A percentile compares a stretch with the other conserved stretches of the same genome.
phyloP scores from a whole-genome alignment of 1,139 yeast species.

The Saccharomycopsis hybrid region DNA sequence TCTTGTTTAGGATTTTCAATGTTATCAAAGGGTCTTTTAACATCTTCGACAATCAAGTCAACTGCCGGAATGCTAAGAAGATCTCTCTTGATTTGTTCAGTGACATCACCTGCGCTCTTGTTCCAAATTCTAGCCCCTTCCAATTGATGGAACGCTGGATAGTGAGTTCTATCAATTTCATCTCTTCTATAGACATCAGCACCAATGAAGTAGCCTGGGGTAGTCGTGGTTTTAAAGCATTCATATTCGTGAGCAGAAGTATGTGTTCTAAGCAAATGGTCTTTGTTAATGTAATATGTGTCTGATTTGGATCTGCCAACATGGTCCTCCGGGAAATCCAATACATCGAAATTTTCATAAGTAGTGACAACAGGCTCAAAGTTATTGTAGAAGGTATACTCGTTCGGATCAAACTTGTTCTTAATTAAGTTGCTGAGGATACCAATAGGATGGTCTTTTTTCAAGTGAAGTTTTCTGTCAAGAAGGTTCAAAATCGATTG shows the following conservation, averaged over 20 bases:
- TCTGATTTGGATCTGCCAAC: slow-evolving; percentile 92
- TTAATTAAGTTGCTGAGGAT: slow-evolving; percentile 74
- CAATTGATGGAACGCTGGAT: slow-evolving; percentile 97
- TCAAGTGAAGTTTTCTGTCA: slow-evolving; percentile 65
- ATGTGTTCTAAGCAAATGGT: slow-evolving; percentile 75
- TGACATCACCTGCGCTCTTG: slow-evolving; percentile 34
- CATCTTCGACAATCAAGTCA: slow-evolving; percentile 69
- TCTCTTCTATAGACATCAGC: slow-evolving; percentile 97
- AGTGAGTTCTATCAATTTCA: slow-evolving; percentile 92
- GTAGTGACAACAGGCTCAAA: slow-evolving; percentile 81
- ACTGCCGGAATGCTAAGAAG: slow-evolving; percentile 62
- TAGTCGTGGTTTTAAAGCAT: slow-evolving; percentile 59
- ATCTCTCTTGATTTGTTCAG: slow-evolving; percentile 45
- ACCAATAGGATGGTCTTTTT: slow-evolving; percentile 82
- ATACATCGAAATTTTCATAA: slow-evolving; percentile 79
- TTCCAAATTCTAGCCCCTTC: slow-evolving; percentile 94
- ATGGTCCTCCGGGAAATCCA: slow-evolving; percentile 88
- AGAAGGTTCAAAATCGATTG: slow-evolving; percentile 64
- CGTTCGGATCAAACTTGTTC: slow-evolving; percentile 53
- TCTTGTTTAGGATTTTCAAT: slow-evolving; percentile 72
- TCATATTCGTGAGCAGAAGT: slow-evolving; percentile 95
- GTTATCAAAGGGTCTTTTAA: slow-evolving; percentile 50
- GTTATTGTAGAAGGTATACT: slow-evolving; percentile 74
- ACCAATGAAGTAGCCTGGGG: slow-evolving; percentile 86
- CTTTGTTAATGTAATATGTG: slow-evolving; percentile 79